These are phyloP conservation scores for Sporothrix globosa DNA, from an alignment of 2,329 filamentous ascomycete species.

Conservation along the genomic window DNA sequence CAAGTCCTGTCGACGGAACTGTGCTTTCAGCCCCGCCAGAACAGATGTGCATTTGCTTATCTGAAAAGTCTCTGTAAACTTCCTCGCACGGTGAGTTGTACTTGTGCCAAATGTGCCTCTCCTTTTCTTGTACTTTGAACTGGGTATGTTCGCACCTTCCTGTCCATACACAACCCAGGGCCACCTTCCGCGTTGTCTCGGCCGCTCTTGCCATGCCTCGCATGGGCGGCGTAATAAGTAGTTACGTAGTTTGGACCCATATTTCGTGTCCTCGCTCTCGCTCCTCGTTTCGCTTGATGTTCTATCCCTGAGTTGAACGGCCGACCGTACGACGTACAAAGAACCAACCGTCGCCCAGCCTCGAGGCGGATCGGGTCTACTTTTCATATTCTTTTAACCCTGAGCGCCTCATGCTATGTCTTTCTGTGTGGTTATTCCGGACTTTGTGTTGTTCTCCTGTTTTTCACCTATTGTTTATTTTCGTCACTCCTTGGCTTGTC, in stretches of 20 bases:
- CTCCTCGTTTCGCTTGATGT: neutral
- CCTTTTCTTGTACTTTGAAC: no score
- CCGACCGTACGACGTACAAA: constrained; percentile 11
- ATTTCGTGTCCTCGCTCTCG: neutral
- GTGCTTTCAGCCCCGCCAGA: neutral
- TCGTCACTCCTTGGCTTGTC: neutral
- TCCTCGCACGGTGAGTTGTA: neutral
- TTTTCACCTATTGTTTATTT: neutral
- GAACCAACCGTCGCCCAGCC: constrained; percentile 16
- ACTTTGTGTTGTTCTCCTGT: constrained; percentile 10
- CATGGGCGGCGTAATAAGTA: neutral
- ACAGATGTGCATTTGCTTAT: neutral
- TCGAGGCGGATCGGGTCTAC: neutral
- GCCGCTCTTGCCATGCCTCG: neutral
- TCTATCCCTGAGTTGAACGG: neutral
- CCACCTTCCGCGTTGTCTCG: constrained; percentile 6
- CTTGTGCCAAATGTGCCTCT: neutral
- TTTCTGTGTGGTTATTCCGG: neutral
- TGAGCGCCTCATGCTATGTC: neutral
- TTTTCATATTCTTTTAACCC: neutral
- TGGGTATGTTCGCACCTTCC: neutral
- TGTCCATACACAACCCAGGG: neutral
- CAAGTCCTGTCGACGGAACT: neutral
- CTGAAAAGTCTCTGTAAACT: neutral
- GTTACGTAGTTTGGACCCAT: constrained; percentile 30